These are phyloP conservation scores for Flueggea neowawraea DNA, from an alignment of 441 rosid genomes.

Conservation along the genomic window DNA sequence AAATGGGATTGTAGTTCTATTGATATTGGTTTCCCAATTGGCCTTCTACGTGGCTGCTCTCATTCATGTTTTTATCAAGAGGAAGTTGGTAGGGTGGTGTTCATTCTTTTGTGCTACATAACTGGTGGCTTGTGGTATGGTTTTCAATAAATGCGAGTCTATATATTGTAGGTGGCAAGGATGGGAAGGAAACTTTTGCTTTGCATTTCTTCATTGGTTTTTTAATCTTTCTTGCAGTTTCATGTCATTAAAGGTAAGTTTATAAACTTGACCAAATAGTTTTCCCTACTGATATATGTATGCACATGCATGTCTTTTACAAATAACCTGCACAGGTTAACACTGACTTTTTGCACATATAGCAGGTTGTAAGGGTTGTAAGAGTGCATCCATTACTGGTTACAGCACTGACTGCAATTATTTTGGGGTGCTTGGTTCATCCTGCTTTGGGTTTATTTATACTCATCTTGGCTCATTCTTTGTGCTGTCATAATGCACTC, in stretches of 20 bases:
- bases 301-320: neutral
- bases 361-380: constrained; percentile 74
- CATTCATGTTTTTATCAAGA: constrained; percentile 58
- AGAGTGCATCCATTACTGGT: constrained; percentile 56
- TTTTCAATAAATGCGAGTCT: constrained; percentile 4
- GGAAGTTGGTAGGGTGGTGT: constrained; percentile 47
- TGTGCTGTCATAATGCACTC: constrained; percentile 73
- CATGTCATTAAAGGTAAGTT: constrained; percentile 62
- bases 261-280: neutral
- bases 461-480: constrained; percentile 60
- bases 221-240: constrained; percentile 57
- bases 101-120: neutral
- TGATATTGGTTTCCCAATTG: constrained; percentile 61
- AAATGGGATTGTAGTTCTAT: constrained; percentile 61
- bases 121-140: neutral
- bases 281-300: neutral
- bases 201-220: constrained; percentile 57
- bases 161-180: constrained; percentile 64
- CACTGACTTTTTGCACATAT: constrained; percentile 18
- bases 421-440: constrained; percentile 73
- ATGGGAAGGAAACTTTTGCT: constrained; percentile 43
- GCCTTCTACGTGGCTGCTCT: constrained; percentile 70
- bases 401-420: constrained; percentile 52
- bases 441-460: constrained; percentile 86
- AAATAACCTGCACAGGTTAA: constrained; percentile 4